Conservation (phyloP, 148 eudicot species). For the Diospyros kaki region DNA sequence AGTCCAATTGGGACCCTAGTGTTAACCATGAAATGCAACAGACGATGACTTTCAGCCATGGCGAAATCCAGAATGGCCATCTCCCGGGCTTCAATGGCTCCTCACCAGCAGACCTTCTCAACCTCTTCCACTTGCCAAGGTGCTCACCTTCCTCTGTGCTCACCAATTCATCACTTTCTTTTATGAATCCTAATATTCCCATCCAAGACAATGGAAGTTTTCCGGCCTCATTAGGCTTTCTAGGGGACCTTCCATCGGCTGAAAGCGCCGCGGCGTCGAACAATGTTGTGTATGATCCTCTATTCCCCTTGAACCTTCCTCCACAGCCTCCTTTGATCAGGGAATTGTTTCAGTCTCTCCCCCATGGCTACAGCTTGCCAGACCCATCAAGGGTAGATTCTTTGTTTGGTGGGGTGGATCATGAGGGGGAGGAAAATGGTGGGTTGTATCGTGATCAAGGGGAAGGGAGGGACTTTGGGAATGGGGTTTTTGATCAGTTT, state of each 20-base stretch:
- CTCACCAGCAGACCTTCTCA: constrained; percentile 43
- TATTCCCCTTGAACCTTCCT: constrained; percentile 64
- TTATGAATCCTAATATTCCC: constrained; percentile 18
- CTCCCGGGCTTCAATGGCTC: constrained; percentile 3
- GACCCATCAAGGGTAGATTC: constrained; percentile 25
- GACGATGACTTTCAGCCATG: constrained; percentile 17
- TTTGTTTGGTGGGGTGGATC: constrained; percentile 44
- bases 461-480: constrained; percentile 27
- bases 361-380: constrained; percentile 34
- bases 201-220: constrained; percentile 11
- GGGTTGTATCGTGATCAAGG: constrained; percentile 30
- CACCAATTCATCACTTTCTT: constrained; percentile 33
- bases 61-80: constrained; percentile 23
- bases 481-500: constrained; percentile 50
- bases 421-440: constrained; percentile 41
- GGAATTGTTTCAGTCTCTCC: constrained; percentile 56
- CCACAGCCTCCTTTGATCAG: constrained; percentile 49
- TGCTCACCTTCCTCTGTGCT: constrained; percentile 31
- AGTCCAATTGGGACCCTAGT: constrained; percentile 22
- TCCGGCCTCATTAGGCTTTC: constrained; percentile 20
- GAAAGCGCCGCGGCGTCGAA: neutral
- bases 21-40: constrained; percentile 8
- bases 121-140: constrained; percentile 42
- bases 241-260: constrained; percentile 13
- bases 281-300: constrained; percentile 38